Conservation (phyloP, 805 yeast genomes). For the Blastobotrys terrestris region DNA sequence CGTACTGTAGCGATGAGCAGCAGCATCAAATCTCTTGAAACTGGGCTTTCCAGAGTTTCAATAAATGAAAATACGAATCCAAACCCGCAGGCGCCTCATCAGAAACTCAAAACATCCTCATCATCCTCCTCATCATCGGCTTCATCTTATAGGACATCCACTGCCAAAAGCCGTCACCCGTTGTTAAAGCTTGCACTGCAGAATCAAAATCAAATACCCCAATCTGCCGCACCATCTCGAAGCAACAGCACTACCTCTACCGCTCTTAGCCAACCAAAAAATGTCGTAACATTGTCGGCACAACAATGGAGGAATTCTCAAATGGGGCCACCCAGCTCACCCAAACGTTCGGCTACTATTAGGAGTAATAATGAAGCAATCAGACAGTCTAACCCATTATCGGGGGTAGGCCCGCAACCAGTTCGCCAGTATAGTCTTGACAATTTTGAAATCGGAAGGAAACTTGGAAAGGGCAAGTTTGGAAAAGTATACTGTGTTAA, state of each 20-base stretch:
- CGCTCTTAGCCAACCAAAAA: slow-evolving; percentile 1
- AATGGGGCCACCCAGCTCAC: slow-evolving; percentile 13
- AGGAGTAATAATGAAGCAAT: slow-evolving; percentile 5
- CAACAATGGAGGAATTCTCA: slow-evolving; percentile 15
- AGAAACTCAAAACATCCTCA: not conserved
- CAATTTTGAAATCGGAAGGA: slow-evolving; percentile 82
- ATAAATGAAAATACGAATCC: slow-evolving; percentile 21
- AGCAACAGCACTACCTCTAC: slow-evolving; percentile 3
- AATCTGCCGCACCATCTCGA: slow-evolving; percentile 3
- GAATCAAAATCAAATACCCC: slow-evolving; percentile 17
- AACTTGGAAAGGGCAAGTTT: slow-evolving; percentile 87
- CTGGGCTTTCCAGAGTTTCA: slow-evolving; percentile 18
- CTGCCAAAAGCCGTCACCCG: slow-evolving; percentile 15
- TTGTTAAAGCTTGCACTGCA: slow-evolving; percentile 20
- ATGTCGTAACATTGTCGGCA: slow-evolving; percentile 10
- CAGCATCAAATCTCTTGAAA: slow-evolving; percentile 19
- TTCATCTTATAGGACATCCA: not conserved
- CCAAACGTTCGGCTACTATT: slow-evolving; percentile 4
- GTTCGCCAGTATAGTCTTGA: slow-evolving; percentile 36
- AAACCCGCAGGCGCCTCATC: not conserved
- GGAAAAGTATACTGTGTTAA: slow-evolving; percentile 88
- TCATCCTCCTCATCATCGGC: not conserved
- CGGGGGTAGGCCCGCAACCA: slow-evolving; percentile 13
- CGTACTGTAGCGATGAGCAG: slow-evolving; percentile 1
- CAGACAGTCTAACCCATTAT: slow-evolving; percentile 19